Base-by-base conservation (phyloP, 2,329 filamentous ascomycete genomes). In the Colletotrichum magnum region DNA sequence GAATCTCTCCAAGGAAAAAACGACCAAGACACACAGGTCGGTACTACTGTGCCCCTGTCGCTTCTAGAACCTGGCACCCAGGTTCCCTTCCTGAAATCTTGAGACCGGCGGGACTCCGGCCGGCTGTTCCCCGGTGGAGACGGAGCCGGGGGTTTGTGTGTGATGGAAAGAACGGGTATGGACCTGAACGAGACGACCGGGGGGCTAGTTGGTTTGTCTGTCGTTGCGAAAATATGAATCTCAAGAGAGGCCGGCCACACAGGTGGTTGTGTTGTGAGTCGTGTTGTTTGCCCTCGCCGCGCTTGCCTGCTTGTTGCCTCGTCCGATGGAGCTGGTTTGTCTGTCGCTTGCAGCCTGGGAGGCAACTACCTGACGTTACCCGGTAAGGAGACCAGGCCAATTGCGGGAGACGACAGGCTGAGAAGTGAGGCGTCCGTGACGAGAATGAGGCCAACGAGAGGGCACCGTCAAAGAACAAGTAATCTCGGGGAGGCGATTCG, bases 81-180 rank as follows among this genome's bases (percentile, higher is more conserved):
- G 66, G 54, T 48, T 21, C 50, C 60, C 32, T 64, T 48, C 53
- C 45, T 69, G 66, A 69, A 65, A 69, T 56, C 54, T 65, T 69
- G 66, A 69, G 61, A 69, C 66, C 32, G 28, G 66, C 66, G 66
- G 66, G 48, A 69, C 59, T 26, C 48, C 66, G 61, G 66, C 41
- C 43, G 66, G 61, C 51, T 56, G 61, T 65, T 68, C 66, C 66
- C 61, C 66, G 66, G 66, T 69, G 66, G 66, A 56, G 61, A 60
- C 43, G 54, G 54, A 28, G 24, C 66, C 41, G 66, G 66, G 66
- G 65, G 47, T 47, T 36, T 6, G 45, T 50, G 47, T 61, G 15
- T 43, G 41, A 53, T 68, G 47, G 59, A 36, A 36, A 36, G 32
- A 36, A 36, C 32, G 32, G 32, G 32, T 36, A 36, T 36, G 32